A percentile compares a stretch with the other conserved stretches of the same genome.
phyloP scores from a whole-genome alignment of 2,329 filamentous ascomycete species.

The Dactylellina sp. region DNA sequence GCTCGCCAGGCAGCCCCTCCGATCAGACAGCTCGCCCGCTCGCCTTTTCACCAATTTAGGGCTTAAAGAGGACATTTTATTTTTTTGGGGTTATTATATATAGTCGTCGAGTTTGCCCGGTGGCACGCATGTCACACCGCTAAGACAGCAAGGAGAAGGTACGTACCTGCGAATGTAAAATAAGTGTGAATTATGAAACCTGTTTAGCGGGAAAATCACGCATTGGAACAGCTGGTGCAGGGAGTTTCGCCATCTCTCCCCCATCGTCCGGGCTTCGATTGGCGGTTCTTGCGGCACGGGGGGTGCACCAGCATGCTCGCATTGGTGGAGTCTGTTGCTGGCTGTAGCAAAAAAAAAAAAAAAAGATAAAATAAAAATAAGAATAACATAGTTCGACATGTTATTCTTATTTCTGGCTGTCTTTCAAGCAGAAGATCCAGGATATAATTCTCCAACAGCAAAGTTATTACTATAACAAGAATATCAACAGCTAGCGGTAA shows the following conservation, averaged over 20 bases:
- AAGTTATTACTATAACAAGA: too few relatives aligned
- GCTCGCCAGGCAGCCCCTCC: too few relatives aligned
- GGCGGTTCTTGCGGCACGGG: constrained; percentile 6
- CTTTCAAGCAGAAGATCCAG: too few relatives aligned
- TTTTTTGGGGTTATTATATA: too few relatives aligned
- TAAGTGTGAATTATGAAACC: constrained; percentile 53
- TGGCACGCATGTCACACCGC: constrained; percentile 52
- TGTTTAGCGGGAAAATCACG: constrained; percentile 58
- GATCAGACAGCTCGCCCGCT: background rate
- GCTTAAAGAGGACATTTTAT: too few relatives aligned
- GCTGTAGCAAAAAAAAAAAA: too few relatives aligned
- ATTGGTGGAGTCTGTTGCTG: background rate
- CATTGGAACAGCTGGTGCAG: constrained; percentile 56
- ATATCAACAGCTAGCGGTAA: too few relatives aligned
- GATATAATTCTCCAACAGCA: too few relatives aligned
- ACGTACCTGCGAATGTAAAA: constrained; percentile 45
- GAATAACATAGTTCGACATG: too few relatives aligned
- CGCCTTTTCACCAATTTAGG: background rate
- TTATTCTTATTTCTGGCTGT: too few relatives aligned
- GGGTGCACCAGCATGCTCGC: too few relatives aligned
- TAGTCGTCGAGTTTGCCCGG: constrained; percentile 10
- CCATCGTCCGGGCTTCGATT: background rate
- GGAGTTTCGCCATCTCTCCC: constrained; percentile 45
- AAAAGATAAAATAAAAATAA: too few relatives aligned
- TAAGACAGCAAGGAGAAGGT: constrained; percentile 57